These are phyloP conservation scores for Neurospora sp. DNA, from an alignment of 2,329 filamentous ascomycete species.

Conservation along the genomic window DNA sequence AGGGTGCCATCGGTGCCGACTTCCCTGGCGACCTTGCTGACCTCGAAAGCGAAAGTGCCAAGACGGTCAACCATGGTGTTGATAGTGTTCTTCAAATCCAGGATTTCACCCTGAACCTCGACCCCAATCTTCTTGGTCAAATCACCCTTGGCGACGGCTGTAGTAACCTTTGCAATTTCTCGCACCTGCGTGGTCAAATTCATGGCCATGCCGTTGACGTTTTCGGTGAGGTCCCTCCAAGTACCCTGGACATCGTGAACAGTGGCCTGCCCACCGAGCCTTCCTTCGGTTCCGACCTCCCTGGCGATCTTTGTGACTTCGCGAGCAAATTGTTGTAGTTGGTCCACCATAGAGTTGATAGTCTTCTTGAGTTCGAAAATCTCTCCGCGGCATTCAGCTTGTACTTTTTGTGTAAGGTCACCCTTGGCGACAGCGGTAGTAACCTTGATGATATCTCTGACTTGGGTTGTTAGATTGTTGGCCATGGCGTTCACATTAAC, in stretches of 20 bases:
- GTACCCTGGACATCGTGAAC: conserved; percentile 95
- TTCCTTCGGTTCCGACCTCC: conserved; percentile 92
- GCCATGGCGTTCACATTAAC: conserved; percentile 85
- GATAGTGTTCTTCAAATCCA: conserved; percentile 93
- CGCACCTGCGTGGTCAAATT: conserved; percentile 96
- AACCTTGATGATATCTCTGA: conserved; percentile 87
- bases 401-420: conserved; percentile 93
- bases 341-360: conserved; percentile 99
- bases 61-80: conserved; percentile 98
- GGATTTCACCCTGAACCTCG: conserved; percentile 86
- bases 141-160: conserved; percentile 88
- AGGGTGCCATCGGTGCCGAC: conserved; percentile 94
- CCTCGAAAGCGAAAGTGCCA: conserved; percentile 91
- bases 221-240: conserved; percentile 91
- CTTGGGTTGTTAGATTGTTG: conserved; percentile 77
- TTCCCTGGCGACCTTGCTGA: conserved; percentile 89
- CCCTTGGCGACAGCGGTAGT: conserved; percentile 67
- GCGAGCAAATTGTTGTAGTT: conserved; percentile 89
- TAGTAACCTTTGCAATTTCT: conserved; percentile 94
- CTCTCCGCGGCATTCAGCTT: conserved; percentile 84
- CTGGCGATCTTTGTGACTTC: conserved; percentile 95
- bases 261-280: conserved; percentile 87
- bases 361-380: conserved; percentile 93
- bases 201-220: conserved; percentile 97
- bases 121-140: conserved; percentile 93